Evolutionary conservation across 176 grass and related monocot species (phyloP).

Genomic region (Melocanna baccifera): DNA sequence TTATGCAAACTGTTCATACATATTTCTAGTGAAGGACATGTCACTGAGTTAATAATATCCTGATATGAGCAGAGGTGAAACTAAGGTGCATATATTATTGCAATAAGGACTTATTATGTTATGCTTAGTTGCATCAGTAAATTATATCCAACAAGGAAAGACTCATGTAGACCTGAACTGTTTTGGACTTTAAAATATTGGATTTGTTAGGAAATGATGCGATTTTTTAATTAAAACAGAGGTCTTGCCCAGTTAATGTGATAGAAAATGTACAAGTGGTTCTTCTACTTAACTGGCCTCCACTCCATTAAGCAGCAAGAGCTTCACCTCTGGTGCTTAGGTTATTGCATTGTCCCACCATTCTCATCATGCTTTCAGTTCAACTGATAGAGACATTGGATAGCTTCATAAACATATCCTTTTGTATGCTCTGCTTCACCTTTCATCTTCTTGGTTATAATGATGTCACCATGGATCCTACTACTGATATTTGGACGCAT

Average conservation of each 20-base stretch:
- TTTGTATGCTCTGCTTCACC: background rate
- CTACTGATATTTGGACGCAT: background rate
- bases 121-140: background rate
- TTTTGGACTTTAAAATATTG: background rate
- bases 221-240: background rate
- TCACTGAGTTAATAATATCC: background rate
- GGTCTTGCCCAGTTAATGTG: background rate
- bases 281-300: background rate
- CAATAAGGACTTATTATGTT: background rate
- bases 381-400: background rate
- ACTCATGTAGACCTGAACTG: background rate
- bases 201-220: background rate
- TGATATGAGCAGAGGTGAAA: background rate
- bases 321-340: background rate
- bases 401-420: background rate
- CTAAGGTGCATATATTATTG: background rate
- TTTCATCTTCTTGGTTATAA: background rate
- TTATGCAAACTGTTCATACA: background rate
- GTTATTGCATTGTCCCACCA: background rate
- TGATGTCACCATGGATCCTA: background rate
- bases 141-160: background rate
- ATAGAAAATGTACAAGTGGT: background rate
- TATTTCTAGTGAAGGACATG: background rate
- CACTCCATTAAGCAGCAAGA: background rate
- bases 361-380: background rate